Base-by-base conservation (phyloP, 2,329 filamentous ascomycete species). In the Chaetoscypha palmicola region DNA sequence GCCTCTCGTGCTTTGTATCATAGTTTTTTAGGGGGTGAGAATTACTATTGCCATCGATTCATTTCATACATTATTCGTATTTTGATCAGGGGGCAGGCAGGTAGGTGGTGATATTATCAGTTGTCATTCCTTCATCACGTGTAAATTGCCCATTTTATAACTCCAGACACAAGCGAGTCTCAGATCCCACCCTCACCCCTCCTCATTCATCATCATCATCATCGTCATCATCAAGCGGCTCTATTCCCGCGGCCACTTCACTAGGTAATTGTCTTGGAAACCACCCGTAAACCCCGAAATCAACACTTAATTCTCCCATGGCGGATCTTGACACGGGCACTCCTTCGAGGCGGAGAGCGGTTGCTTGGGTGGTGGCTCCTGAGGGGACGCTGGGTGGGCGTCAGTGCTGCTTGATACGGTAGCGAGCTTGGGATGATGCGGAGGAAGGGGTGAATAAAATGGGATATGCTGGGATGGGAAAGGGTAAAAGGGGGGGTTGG, bases 191-290 rank as follows among this genome's bases (percentile, higher is more conserved):
- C n/a, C n/a, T n/a, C n/a, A n/a, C n/a, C n/a, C n/a, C n/a, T n/a
- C n/a, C n/a, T n/a, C n/a, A n/a, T 28, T 16, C 3, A 44, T 38
- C 51, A 24, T 51, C 51, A 19, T 58, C 54, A 10, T 49, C 46
- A 40, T 57, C 53, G 4, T 49, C 53, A 35, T 50, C 46, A 39
- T 43, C 23, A 17, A 41, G 36, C 2, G 51, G 50, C 12, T 50
- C 47, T 2, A 59, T n/a, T 2, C 57, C 58, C 10, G 49, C 55
- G 0, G 53, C 52, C 9, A 24, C 53, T 17, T 60, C 55, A 34
- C 55, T 59, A 4, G 58, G 58, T 19, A 62, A 40, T 34, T 60
- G 56, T 32, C 65, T 61, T 9, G 71, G 71, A 54, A 68, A 68
- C 65, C 65, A 67, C 5, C 65, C 65, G 49, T 58, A 63, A 31